Evolutionary conservation across 352 stramenopile species (phyloP).

Genomic region (Pythium scleroteichum): DNA sequence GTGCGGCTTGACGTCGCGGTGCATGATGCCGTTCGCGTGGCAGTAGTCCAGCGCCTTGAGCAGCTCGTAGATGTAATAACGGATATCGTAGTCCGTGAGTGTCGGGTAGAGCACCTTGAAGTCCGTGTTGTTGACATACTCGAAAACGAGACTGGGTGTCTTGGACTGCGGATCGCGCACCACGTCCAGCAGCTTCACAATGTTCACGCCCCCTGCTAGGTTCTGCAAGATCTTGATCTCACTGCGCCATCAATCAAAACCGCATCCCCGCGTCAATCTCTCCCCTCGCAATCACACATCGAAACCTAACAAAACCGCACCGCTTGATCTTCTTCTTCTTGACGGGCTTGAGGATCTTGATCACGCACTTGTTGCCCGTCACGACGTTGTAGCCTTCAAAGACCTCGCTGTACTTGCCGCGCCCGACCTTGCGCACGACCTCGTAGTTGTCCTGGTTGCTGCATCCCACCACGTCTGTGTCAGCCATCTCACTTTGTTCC

Average conservation of each 20-base stretch:
- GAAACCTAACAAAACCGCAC: constrained; percentile 29
- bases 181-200: constrained; percentile 99
- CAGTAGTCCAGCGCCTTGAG: constrained; percentile 97
- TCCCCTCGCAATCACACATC: background rate
- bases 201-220: constrained; percentile 97
- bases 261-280: background rate
- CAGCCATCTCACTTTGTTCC: background rate
- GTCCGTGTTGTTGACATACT: constrained; percentile 99
- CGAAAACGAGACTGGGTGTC: constrained; percentile 98
- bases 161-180: constrained; percentile 98
- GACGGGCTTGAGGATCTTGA: constrained; percentile 99
- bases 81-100: constrained; percentile 97
- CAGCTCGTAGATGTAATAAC: constrained; percentile 99
- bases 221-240: constrained; percentile 99
- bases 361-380: constrained; percentile 97
- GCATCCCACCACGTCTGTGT: background rate
- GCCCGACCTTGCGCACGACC: constrained; percentile 98
- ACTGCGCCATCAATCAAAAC: constrained; percentile 29
- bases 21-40: constrained; percentile 99
- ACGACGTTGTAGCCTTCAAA: constrained; percentile 97
- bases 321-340: constrained; percentile 99
- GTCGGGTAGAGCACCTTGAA: constrained; percentile 99
- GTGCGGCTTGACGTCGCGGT: constrained; percentile 99
- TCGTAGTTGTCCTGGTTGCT: constrained; percentile 98
- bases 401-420: constrained; percentile 99